phyloP scores from a whole-genome alignment of 768 basidiomycete species.

The Panellus pusillus region DNA sequence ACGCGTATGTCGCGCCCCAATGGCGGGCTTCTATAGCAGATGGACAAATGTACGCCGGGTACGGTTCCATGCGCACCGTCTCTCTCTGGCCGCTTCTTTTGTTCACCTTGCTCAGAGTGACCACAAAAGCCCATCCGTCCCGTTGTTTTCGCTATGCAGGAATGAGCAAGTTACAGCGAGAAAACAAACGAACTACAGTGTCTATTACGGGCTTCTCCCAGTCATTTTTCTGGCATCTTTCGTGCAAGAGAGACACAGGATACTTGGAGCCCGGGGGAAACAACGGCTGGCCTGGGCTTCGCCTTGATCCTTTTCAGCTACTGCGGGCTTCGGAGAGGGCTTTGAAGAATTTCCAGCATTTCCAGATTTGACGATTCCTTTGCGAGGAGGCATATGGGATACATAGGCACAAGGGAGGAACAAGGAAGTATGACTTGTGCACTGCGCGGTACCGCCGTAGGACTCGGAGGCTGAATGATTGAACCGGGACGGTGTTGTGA shows the following conservation, averaged over 20 bases:
- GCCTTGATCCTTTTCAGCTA: slow-evolving; percentile 26
- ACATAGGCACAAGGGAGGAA: not conserved
- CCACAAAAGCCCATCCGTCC: slow-evolving; percentile 61
- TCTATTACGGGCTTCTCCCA: slow-evolving; percentile 88
- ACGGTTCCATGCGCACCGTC: slow-evolving; percentile 68
- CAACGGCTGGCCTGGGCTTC: slow-evolving; percentile 49
- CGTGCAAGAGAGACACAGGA: slow-evolving; percentile 75
- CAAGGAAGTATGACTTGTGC: too few species aligned
- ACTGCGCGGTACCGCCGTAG: too few species aligned
- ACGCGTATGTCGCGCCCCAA: slow-evolving; percentile 85
- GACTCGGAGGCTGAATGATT: not conserved
- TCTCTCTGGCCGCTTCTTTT: slow-evolving; percentile 73
- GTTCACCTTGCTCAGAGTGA: slow-evolving; percentile 65
- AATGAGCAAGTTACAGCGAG: too few species aligned
- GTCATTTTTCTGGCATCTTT: slow-evolving; percentile 87
- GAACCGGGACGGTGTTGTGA: not conserved
- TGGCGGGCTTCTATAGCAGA: slow-evolving; percentile 85
- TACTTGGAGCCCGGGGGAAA: slow-evolving; percentile 87
- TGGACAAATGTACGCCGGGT: slow-evolving; percentile 64
- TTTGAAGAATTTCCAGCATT: slow-evolving; percentile 89
- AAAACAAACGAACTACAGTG: slow-evolving; percentile 45
- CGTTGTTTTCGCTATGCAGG: slow-evolving; percentile 42
- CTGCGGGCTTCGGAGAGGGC: slow-evolving; percentile 25
- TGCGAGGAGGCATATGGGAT: slow-evolving; percentile 58
- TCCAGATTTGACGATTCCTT: slow-evolving; percentile 82